A percentile compares a stretch with the other conserved stretches of the same genome.
phyloP scores from a whole-genome alignment of 331 rosid genomes.

The Erythrophleum ivorense region DNA sequence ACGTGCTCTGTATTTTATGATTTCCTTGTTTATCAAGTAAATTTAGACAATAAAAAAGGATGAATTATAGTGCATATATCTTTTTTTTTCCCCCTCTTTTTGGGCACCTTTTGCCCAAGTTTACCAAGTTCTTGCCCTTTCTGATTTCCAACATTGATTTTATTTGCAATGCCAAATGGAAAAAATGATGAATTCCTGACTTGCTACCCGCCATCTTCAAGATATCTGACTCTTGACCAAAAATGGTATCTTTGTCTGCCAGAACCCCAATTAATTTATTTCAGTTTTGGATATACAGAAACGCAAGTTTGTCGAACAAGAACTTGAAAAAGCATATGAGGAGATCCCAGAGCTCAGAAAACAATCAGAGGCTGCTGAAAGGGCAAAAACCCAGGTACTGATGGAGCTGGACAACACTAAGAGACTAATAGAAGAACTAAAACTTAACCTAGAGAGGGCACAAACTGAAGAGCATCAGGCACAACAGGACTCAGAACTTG shows the following conservation, averaged over 20 bases:
- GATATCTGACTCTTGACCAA: slow-evolving; percentile 23
- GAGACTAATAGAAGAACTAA: slow-evolving; percentile 86
- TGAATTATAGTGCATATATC: slow-evolving; percentile 11
- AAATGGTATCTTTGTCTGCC: slow-evolving; percentile 26
- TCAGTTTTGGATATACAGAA: slow-evolving; percentile 61
- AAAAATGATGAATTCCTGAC: neutral
- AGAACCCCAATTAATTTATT: slow-evolving; percentile 31
- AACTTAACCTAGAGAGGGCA: slow-evolving; percentile 83
- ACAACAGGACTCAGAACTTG: slow-evolving; percentile 95
- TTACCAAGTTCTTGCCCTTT: neutral
- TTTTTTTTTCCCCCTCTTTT: neutral
- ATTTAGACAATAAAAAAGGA: slow-evolving; percentile 10
- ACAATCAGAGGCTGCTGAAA: slow-evolving; percentile 64
- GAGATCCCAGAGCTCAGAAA: slow-evolving; percentile 74
- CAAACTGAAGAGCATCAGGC: slow-evolving; percentile 94
- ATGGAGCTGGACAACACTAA: slow-evolving; percentile 83
- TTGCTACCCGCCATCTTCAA: slow-evolving; percentile 24
- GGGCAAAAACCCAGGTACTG: slow-evolving; percentile 56
- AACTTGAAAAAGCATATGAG: slow-evolving; percentile 71
- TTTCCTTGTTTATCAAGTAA: slow-evolving; percentile 34
- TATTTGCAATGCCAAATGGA: neutral
- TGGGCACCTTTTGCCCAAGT: slow-evolving; percentile 25
- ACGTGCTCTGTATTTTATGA: slow-evolving; percentile 2
- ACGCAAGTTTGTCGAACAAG: slow-evolving; percentile 71
- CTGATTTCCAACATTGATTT: slow-evolving; percentile 9